phyloP scores from a whole-genome alignment of 2,329 filamentous ascomycete genomes.

The Didymella lethalis region DNA sequence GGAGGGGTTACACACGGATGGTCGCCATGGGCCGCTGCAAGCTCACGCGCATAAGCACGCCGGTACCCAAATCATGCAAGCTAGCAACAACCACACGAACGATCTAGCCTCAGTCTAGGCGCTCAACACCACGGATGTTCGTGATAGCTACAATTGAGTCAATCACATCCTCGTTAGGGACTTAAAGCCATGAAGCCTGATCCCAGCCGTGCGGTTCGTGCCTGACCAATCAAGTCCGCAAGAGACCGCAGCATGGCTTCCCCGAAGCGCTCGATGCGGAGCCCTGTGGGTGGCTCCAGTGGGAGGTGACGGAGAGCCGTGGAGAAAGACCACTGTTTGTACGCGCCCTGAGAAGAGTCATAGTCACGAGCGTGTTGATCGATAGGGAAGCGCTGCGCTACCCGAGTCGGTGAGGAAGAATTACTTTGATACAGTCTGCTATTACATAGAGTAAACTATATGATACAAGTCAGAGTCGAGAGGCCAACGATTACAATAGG shows the following conservation, averaged over 20 bases:
- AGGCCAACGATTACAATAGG: constrained; percentile 32
- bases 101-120: constrained; percentile 2
- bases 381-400: constrained; percentile 17
- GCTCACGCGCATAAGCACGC: constrained; percentile 22
- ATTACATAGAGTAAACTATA: constrained; percentile 22
- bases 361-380: neutral
- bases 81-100: constrained; percentile 10
- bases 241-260: constrained; percentile 20
- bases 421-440: constrained; percentile 4
- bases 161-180: constrained; percentile 39
- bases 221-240: constrained; percentile 25
- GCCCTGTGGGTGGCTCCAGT: constrained; percentile 3
- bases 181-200: constrained; percentile 27
- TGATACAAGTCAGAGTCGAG: constrained; percentile 49
- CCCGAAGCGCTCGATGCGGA: constrained; percentile 25
- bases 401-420: neutral
- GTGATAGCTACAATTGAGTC: constrained; percentile 3
- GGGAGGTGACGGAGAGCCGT: neutral
- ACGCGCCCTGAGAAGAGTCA: constrained; percentile 9
- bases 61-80: constrained; percentile 7
- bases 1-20: constrained; percentile 11
- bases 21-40: constrained; percentile 16
- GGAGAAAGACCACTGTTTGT: neutral
- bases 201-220: constrained; percentile 37
- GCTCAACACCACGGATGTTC: constrained; percentile 17